Conservation (phyloP, 352 stramenopile species). For the Pilasporangium apinafurcum region DNA sequence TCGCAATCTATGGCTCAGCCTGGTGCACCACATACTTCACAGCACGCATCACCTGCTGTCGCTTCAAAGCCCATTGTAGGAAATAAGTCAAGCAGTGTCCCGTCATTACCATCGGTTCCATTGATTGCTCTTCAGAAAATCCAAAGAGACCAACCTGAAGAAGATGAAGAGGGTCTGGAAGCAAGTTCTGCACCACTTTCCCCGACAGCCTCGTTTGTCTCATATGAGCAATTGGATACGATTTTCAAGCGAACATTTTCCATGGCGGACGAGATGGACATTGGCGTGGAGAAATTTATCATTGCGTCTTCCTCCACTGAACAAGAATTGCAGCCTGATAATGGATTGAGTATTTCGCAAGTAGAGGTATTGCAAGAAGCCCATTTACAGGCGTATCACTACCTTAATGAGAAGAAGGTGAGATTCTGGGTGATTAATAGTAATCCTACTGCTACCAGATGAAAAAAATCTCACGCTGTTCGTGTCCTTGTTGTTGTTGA, state of each 20-base stretch:
- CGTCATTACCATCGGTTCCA: too few relatives aligned
- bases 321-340: constrained; percentile 31
- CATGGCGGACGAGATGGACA: constrained; percentile 65
- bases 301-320: constrained; percentile 49
- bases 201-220: constrained; percentile 6
- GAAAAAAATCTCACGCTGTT: too few relatives aligned
- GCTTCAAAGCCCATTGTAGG: too few relatives aligned
- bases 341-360: constrained; percentile 75
- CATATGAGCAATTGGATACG: constrained; percentile 43
- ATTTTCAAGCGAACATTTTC: constrained; percentile 64
- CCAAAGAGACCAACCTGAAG: not conserved
- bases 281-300: constrained; percentile 69
- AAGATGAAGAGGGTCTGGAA: not conserved
- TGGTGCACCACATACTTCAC: too few relatives aligned
- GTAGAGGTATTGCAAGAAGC: constrained; percentile 76
- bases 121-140: not conserved
- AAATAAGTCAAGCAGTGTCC: too few relatives aligned
- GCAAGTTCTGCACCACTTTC: not conserved
- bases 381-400: constrained; percentile 77
- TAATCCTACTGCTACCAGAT: too few relatives aligned
- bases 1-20: too few relatives aligned
- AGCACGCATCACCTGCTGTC: too few relatives aligned
- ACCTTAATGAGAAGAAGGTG: constrained; percentile 82
- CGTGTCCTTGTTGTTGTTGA: not conserved
- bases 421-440: constrained; percentile 2